Evolutionary conservation across 495 filamentous ascomycete genomes (phyloP), one percentile per base, ranked within the genome.

Genomic region (Neurospora sp.): DNA sequence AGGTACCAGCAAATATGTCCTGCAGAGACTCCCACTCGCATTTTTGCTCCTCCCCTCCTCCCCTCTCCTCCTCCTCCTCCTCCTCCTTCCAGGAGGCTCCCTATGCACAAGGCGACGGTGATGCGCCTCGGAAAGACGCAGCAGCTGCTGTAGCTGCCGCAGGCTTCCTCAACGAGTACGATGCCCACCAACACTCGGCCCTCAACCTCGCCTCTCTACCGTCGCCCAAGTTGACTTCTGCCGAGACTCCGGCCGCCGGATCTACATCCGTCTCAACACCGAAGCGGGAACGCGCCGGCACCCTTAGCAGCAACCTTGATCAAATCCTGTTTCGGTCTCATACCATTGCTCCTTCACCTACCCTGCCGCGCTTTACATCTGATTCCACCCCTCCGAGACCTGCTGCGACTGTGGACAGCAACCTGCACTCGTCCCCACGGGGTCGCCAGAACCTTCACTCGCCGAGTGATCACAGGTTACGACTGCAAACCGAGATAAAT

Each of bases 401-500:
- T 59, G 43, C 66, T 70, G 74, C 73, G 15, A 70, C 73, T 73
- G 48, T 69, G 74, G 42, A 71, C 74, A 66, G 73, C 71, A 70
- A 71, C 71, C 70, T 54, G 21, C 45, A 54, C 21, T 62, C 54
- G 28, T 66, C 54, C 28, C 54, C 72, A 39, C 71, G 71, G 42
- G 71, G 70, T 70, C 71, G 45, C 59, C 71, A 81, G 38, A 75
- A 73, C 15, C 77, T 75, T 21, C 71, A 74, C 34, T 75, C 77
- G 31, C 66, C 77, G 21, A 75, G 70, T 37, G 77, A 71, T 72
- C 72, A 73, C 71, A 39, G 78, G 43, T 73, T 84, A 19, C 75
- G 77, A 39, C 76, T 84, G 37, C 79, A 80, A n/a, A 82, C 83
- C 39, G 82, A 85, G 66, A 59, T 59, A 59, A 70, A 83, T 42